Base-by-base conservation (phyloP, 345 rosid genomes). In the Odontarrhena argentea region DNA sequence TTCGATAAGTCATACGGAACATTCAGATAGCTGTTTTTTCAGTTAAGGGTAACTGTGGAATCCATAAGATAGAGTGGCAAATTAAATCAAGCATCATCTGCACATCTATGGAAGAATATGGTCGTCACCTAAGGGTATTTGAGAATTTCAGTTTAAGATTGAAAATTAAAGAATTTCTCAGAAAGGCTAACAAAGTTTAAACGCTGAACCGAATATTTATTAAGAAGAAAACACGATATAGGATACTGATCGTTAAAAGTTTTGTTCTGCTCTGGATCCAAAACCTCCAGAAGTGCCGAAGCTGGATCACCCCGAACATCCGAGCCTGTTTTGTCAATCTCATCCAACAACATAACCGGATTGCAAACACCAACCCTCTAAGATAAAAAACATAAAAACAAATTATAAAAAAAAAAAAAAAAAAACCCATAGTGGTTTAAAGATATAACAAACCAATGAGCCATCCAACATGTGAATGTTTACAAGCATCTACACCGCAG, bases 271-370 rank as follows among this genome's bases (percentile, higher is more conserved):
- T 94, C 97, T 22, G 96, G 93, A 74, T 94, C 99, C 84, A 94
- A 95, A 80, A 94, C 99, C 84, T 94, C 99, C 71, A 94, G 83
- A 65, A 94, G 82, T 75, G 99, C 99, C 6, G 97, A 88, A 69
- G 99, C 97, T 43, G 99, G 97, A 83, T 94, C 99, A 45, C 99
- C 99, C 50, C 97, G 93, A 14, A 87, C 85, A 80, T 94, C 97
- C 38, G 97, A 94, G 61, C 99, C 96, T 2, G 99, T 91, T 80
- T 94, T 94, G 87, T 94, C 99, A 76, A 94, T 84, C 82, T 94
- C 99, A 79, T 94, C 97, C 73, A 91, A 80, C 55, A 94, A 79
- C 96, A 94, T 87, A 70, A 94, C 96, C 44, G 99, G 99, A 77
- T 94, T 94, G 83, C 93, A 85, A 67, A 94, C 97, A 57, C 91